Percentiles rank a stretch among this genome's conserved stretches.
These are phyloP conservation scores for Melaleuca alternifolia DNA, from an alignment of 345 rosid genomes.

Conservation along the genomic window DNA sequence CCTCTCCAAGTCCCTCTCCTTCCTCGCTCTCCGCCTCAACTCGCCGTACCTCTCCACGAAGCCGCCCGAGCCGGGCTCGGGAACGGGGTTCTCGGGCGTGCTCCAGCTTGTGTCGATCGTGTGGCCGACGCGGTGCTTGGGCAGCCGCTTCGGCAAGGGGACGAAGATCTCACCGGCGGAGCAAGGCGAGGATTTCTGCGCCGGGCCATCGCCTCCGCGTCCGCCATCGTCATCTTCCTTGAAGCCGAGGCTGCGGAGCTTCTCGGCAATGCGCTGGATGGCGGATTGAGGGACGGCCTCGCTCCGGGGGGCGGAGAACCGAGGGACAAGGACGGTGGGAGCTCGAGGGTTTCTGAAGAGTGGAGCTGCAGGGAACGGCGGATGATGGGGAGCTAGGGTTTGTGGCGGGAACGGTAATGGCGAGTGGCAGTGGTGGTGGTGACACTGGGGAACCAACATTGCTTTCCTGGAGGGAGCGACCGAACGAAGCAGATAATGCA, in stretches of 20 bases:
- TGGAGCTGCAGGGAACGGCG: neutral
- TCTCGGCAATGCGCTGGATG: constrained; percentile 81
- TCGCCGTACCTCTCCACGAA: constrained; percentile 49
- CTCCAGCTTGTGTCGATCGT: constrained; percentile 96
- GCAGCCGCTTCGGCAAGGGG: constrained; percentile 52
- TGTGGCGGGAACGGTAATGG: constrained; percentile 7
- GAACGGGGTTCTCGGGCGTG: constrained; percentile 79
- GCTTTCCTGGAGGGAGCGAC: neutral
- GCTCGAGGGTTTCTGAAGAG: constrained; percentile 1
- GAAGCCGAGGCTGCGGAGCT: constrained; percentile 87
- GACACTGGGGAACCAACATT: neutral
- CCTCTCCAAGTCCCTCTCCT: constrained; percentile 12
- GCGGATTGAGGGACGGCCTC: constrained; percentile 48
- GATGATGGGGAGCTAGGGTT: constrained; percentile 7
- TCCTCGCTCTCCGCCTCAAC: constrained; percentile 37
- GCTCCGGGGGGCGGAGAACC: constrained; percentile 12
- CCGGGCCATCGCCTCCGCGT: neutral
- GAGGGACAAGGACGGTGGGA: constrained; percentile 16
- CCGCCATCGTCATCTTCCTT: constrained; percentile 20
- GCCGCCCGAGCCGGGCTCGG: constrained; percentile 63
- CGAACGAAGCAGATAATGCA: neutral
- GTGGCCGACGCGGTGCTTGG: constrained; percentile 76
- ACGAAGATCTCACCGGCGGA: constrained; percentile 73
- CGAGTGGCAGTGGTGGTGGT: neutral
- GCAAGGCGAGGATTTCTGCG: neutral